Percentiles rank a stretch among this genome's conserved stretches.
Conservation (phyloP, 345 rosid species). For the Cardamine occulta region DNA sequence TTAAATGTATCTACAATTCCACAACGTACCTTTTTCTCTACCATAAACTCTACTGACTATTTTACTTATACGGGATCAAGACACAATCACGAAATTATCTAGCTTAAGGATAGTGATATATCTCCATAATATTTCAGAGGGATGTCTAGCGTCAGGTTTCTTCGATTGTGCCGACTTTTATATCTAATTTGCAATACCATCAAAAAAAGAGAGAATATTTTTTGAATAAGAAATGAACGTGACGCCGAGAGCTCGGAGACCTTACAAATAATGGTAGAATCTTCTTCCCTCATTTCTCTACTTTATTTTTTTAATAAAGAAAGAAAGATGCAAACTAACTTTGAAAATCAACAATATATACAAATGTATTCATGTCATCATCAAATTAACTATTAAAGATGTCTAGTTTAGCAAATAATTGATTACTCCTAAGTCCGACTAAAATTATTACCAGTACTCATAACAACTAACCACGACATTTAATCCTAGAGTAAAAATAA, state of each 20-base stretch:
- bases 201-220: constrained; percentile 21
- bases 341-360: background rate
- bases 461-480: background rate
- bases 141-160: constrained; percentile 6
- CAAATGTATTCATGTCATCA: constrained; percentile 7
- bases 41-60: constrained; percentile 20
- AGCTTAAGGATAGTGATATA: no score
- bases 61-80: background rate
- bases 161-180: constrained; percentile 14
- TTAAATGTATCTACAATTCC: constrained; percentile 20
- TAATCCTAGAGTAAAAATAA: background rate
- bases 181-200: background rate
- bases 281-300: constrained; percentile 27
- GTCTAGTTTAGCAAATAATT: background rate
- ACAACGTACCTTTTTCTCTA: constrained; percentile 20
- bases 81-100: background rate
- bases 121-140: background rate
- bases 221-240: constrained; percentile 37
- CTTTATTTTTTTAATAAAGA: constrained; percentile 19
- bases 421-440: background rate
- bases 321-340: constrained; percentile 9
- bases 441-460: background rate
- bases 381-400: background rate
- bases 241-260: constrained; percentile 46
- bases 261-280: constrained; percentile 41